Conservation (phyloP, 108 stramenopile species). For the Epipyxis sp. region DNA sequence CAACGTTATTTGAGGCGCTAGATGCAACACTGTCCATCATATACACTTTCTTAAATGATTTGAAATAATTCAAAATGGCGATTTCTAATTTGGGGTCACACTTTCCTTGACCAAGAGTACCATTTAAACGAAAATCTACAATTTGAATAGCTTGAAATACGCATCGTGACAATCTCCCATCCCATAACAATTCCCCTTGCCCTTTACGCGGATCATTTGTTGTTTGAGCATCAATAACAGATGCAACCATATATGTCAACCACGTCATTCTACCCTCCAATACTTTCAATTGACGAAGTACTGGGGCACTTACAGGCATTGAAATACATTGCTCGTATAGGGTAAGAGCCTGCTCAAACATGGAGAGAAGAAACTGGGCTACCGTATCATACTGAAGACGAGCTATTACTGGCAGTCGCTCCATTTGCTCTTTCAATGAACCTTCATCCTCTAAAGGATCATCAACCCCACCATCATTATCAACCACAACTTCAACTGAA, state of each 20-base stretch:
- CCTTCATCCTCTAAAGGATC: conserved; percentile 92
- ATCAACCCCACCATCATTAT: conserved; percentile 76
- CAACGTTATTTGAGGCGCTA: not conserved
- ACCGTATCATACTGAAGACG: conserved; percentile 81
- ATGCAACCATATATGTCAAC: conserved; percentile 86
- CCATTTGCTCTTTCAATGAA: conserved; percentile 86
- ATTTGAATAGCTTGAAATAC: conserved; percentile 79
- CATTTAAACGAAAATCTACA: conserved; percentile 75
- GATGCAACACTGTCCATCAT: conserved; percentile 12
- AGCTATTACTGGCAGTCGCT: conserved; percentile 85
- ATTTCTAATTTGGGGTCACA: conserved; percentile 71
- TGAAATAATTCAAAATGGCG: conserved; percentile 67
- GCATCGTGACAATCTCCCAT: conserved; percentile 80
- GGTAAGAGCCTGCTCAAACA: conserved; percentile 79
- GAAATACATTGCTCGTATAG: conserved; percentile 71
- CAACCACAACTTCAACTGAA: conserved; percentile 76
- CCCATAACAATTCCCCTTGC: conserved; percentile 77
- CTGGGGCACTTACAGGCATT: not conserved
- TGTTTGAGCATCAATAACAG: conserved; percentile 82
- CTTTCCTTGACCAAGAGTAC: conserved; percentile 66
- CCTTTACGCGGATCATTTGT: conserved; percentile 58
- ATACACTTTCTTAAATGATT: conserved; percentile 81
- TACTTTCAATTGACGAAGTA: conserved; percentile 30
- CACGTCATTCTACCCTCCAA: conserved; percentile 91
- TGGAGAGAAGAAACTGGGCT: conserved; percentile 70